Evolutionary conservation across 2,329 filamentous ascomycete species (phyloP).

Genomic region (Chlorencoelia australis): DNA sequence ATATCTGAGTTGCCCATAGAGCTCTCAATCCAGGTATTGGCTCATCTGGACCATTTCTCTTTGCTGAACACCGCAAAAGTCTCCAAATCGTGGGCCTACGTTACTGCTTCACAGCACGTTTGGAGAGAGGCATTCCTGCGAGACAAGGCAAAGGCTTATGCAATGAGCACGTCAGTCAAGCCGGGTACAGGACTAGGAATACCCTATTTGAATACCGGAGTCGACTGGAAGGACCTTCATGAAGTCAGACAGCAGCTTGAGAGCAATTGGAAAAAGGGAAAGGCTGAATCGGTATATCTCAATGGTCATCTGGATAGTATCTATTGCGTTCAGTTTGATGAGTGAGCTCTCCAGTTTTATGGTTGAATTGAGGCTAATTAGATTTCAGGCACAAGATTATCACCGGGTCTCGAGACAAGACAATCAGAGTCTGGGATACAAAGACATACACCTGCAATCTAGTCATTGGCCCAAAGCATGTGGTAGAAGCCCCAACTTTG

Average conservation of each 20-base stretch:
- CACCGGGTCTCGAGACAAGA: constrained; percentile 89
- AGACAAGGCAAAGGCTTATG: constrained; percentile 50
- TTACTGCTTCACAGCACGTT: constrained; percentile 44
- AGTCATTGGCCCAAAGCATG: constrained; percentile 70
- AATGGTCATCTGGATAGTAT: constrained; percentile 93
- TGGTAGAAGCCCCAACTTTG: constrained; percentile 44
- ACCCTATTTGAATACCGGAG: constrained; percentile 44
- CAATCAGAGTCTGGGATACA: constrained; percentile 93
- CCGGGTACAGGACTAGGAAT: constrained; percentile 49
- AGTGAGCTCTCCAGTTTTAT: constrained; percentile 46
- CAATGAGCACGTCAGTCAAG: constrained; percentile 41
- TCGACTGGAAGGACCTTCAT: constrained; percentile 83
- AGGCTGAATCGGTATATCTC: constrained; percentile 75
- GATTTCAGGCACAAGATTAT: constrained; percentile 76
- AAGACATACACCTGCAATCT: constrained; percentile 76
- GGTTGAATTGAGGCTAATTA: constrained; percentile 27
- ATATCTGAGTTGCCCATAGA: constrained; percentile 45
- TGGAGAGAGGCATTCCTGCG: constrained; percentile 55
- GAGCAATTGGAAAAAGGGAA: constrained; percentile 67
- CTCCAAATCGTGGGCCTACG: constrained; percentile 38
- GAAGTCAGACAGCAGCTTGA: constrained; percentile 66
- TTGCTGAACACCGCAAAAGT: constrained; percentile 41
- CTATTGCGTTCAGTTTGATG: constrained; percentile 96
- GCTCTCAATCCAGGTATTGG: constrained; percentile 48
- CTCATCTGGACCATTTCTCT: constrained; percentile 43